These are phyloP conservation scores for Beauveria medogensis DNA, from an alignment of 2,329 filamentous ascomycete species.

Conservation along the genomic window DNA sequence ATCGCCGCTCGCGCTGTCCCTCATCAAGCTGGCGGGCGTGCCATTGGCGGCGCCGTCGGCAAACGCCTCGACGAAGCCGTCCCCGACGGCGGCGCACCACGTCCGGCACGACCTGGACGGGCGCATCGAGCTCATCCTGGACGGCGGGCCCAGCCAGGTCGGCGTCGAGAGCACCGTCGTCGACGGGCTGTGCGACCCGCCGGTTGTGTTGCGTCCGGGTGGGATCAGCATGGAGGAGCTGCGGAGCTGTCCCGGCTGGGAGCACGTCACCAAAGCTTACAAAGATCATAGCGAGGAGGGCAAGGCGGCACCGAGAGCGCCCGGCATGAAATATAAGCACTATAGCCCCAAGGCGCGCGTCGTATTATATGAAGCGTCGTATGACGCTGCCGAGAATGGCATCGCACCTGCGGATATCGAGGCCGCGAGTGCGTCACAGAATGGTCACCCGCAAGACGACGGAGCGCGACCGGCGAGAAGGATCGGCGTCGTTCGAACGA, in stretches of 20 bases:
- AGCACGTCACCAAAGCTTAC: constrained; percentile 68
- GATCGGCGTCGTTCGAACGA: constrained; percentile 49
- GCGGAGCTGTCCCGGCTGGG: constrained; percentile 69
- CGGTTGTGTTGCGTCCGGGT: constrained; percentile 75
- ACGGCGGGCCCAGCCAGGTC: constrained; percentile 78
- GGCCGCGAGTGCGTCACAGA: constrained; percentile 18
- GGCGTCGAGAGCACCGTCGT: constrained; percentile 97
- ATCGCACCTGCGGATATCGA: constrained; percentile 29
- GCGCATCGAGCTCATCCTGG: constrained; percentile 76
- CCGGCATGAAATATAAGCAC: constrained; percentile 98
- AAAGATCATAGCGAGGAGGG: constrained; percentile 64
- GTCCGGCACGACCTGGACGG: constrained; percentile 78
- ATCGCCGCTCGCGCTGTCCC: constrained; percentile 72
- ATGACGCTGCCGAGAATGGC: constrained; percentile 26
- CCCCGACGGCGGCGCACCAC: constrained; percentile 82
- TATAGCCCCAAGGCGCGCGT: constrained; percentile 89
- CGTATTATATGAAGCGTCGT: constrained; percentile 63
- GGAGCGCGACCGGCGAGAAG: constrained; percentile 15
- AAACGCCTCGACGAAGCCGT: constrained; percentile 89
- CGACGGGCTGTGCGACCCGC: constrained; percentile 75
- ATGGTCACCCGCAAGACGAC: constrained; percentile 11
- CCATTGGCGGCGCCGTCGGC: constrained; percentile 89
- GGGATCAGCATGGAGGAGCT: constrained; percentile 79
- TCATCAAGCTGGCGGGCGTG: constrained; percentile 70
- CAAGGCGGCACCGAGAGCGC: constrained; percentile 64